Percentiles rank a stretch among this genome's conserved stretches.
phyloP scores from a whole-genome alignment of 2,329 filamentous ascomycete species.

The Claviceps cyperi region DNA sequence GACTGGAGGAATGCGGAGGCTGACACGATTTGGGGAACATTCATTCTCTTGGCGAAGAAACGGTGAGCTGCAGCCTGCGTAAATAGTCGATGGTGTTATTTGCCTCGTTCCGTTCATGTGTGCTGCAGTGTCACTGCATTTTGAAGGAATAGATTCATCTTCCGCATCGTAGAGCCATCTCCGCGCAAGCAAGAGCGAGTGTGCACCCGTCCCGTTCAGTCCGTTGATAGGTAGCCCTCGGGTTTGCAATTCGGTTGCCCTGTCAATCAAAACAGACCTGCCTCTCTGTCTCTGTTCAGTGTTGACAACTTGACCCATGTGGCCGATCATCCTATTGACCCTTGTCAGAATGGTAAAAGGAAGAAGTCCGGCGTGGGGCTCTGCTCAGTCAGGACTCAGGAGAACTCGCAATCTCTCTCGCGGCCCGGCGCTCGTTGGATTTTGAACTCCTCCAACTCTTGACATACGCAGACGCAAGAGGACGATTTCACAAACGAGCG shows the following conservation, averaged over 20 bases:
- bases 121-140: too few species aligned
- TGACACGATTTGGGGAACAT: slow-evolving; percentile 47
- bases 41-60: slow-evolving; percentile 40
- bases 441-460: background rate
- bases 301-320: background rate
- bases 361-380: slow-evolving; percentile 1
- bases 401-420: slow-evolving; percentile 1
- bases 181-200: too few species aligned
- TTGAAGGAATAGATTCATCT: too few species aligned
- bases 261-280: background rate
- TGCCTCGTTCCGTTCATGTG: too few species aligned
- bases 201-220: too few species aligned
- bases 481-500: background rate
- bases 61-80: slow-evolving; percentile 3
- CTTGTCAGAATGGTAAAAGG: background rate
- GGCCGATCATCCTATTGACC: background rate
- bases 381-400: slow-evolving; percentile 1
- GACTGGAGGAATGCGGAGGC: slow-evolving; percentile 39
- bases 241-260: background rate
- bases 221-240: too few species aligned
- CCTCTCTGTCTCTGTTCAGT: background rate
- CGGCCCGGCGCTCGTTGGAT: background rate
- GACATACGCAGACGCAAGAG: background rate
- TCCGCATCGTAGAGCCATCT: too few species aligned
- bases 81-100: too few species aligned